These are phyloP conservation scores for Fraxinus excelsior DNA, from an alignment of 257 asterid genomes.

Conservation along the genomic window DNA sequence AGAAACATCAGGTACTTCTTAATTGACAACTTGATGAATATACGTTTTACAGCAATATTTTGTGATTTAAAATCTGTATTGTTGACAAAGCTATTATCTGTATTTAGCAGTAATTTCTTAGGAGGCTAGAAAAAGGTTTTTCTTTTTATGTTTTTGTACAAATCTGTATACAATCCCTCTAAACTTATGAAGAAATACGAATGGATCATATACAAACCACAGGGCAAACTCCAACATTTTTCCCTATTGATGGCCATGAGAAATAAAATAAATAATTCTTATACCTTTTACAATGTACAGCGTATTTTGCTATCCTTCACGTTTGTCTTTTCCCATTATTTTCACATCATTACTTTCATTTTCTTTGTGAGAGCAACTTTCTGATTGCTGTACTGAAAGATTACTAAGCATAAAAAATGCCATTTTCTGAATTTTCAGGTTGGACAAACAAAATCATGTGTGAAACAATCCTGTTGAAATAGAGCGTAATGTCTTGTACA, in stretches of 20 bases:
- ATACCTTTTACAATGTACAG: neutral
- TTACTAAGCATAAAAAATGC: neutral
- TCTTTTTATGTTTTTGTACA: neutral
- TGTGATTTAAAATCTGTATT: neutral
- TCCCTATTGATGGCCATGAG: neutral
- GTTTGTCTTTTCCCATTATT: neutral
- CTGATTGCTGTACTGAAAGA: neutral
- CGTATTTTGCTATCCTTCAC: neutral
- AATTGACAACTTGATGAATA: slow-evolving; percentile 9
- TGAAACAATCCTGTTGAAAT: neutral
- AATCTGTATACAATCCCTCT: neutral
- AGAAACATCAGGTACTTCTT: slow-evolving; percentile 61
- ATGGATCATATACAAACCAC: neutral
- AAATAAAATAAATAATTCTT: too few relatives aligned
- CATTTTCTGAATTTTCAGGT: neutral
- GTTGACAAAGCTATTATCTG: neutral
- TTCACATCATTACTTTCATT: neutral
- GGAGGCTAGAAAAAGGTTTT: neutral
- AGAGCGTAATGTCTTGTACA: neutral
- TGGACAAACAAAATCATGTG: neutral
- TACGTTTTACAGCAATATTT: neutral
- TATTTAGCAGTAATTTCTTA: neutral
- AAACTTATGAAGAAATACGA: neutral
- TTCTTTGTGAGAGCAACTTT: neutral
- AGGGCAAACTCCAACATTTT: neutral